Conservation (phyloP, 2,329 filamentous ascomycete genomes). For the Verticillium dahliae region DNA sequence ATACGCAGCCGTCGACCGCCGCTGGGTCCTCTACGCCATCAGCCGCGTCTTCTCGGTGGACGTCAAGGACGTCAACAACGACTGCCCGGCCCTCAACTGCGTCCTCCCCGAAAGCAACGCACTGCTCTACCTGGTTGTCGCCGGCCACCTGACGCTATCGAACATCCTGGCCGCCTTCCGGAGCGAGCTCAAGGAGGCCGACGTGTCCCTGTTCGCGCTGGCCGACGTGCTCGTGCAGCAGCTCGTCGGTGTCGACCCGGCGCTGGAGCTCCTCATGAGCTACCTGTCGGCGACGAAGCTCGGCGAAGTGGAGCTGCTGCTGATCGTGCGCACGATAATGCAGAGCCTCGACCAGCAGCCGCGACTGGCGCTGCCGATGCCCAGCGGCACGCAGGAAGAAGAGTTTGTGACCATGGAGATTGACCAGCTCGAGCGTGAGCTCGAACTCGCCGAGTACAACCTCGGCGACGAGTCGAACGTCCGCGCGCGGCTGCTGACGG, state of each 20-base stretch:
- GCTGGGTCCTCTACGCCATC: constrained; percentile 59
- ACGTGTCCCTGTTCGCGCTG: constrained; percentile 36
- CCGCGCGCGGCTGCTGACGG: constrained; percentile 57
- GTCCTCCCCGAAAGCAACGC: constrained; percentile 46
- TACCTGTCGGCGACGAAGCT: constrained; percentile 62
- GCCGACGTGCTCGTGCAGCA: constrained; percentile 57
- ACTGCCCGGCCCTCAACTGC: constrained; percentile 23
- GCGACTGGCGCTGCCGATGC: constrained; percentile 10
- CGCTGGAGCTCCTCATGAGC: constrained; percentile 58
- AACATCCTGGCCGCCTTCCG: constrained; percentile 54
- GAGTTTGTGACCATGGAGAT: constrained; percentile 43
- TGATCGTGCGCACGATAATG: constrained; percentile 61
- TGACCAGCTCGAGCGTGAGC: constrained; percentile 56
- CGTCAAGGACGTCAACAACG: constrained; percentile 20
- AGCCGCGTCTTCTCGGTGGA: constrained; percentile 55
- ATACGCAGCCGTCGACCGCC: constrained; percentile 53
- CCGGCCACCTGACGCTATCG: constrained; percentile 52
- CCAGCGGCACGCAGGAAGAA: constrained; percentile 16
- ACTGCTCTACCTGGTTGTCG: constrained; percentile 51
- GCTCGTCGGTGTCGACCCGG: constrained; percentile 59
- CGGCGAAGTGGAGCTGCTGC: constrained; percentile 58
- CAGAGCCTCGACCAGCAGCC: constrained; percentile 51
- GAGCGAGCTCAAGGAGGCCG: constrained; percentile 34
- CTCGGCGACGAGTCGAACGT: constrained; percentile 57
- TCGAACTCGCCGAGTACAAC: constrained; percentile 62